These are phyloP conservation scores for Melampsora americana DNA, from an alignment of 1,284 basidiomycete species.

Conservation along the genomic window DNA sequence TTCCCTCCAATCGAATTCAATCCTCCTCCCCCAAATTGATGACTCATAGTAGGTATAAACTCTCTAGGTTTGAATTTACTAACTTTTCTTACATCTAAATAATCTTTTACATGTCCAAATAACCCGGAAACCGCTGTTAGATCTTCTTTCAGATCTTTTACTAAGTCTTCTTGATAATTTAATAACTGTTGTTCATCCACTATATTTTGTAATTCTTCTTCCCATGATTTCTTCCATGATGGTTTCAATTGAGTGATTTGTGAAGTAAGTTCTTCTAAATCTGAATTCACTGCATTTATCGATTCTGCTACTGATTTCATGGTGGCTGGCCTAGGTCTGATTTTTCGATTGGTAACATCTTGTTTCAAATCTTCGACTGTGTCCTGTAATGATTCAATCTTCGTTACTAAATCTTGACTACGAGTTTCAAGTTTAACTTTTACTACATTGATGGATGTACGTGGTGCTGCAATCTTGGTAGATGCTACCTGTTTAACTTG, in stretches of 20 bases:
- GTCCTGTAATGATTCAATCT: constrained; percentile 90
- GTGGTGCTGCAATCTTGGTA: constrained; percentile 71
- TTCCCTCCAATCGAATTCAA: constrained; percentile 47
- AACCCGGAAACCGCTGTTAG: constrained; percentile 81
- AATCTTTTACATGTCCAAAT: constrained; percentile 76
- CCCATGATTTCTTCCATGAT: constrained; percentile 99
- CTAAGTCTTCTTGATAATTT: constrained; percentile 83
- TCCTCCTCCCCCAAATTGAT: constrained; percentile 62
- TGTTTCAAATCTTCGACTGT: constrained; percentile 83
- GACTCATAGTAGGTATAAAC: constrained; percentile 53
- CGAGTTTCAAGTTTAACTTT: constrained; percentile 83
- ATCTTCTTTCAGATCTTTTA: constrained; percentile 83
- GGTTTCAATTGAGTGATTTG: constrained; percentile 88
- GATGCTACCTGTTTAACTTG: constrained; percentile 80
- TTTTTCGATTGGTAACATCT: constrained; percentile 83
- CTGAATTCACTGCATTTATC: constrained; percentile 66
- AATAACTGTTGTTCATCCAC: constrained; percentile 96
- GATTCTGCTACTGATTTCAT: constrained; percentile 73
- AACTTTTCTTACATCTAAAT: constrained; percentile 38
- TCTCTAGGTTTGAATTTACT: constrained; percentile 48
- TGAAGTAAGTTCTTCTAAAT: constrained; percentile 73
- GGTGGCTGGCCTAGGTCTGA: constrained; percentile 73
- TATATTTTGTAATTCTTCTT: constrained; percentile 88
- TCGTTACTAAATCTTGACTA: constrained; percentile 83
- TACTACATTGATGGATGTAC: constrained; percentile 83